Base-by-base conservation (phyloP, 2,329 filamentous ascomycete species). In the Fusarium austroafricanum region DNA sequence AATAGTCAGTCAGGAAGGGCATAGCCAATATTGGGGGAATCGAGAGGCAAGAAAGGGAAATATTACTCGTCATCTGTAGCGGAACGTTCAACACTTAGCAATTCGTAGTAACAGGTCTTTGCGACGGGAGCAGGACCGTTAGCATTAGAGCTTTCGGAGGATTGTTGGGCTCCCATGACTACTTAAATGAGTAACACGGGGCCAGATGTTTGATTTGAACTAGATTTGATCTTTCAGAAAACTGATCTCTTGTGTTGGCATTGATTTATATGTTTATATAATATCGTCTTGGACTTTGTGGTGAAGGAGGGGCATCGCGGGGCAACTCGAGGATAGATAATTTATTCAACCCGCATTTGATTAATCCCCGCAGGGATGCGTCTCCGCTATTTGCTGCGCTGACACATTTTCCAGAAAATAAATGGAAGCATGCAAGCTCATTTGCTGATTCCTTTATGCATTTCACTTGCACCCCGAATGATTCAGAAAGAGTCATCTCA, bases 41-140 rank as follows among this genome's bases (percentile, higher is more conserved):
- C 7, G 11, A 7, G 23, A 37, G 29, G 35, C 38, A 26, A 37
- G 20, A 23, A 18, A 28, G 14, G 29, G 29, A 31, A 31, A 12
- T 14, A 3, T 40, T 79, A 94, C 90, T 97, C 94, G 56, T 96
- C 92, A 43, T 94, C 91, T 8, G 89, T 89, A 33, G 93, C 94
- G 64, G 86, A 84, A 61, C 88, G 85, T 65, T 92, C 87, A 17
- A 97, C 83, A 8, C 86, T 89, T 7, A 98, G 86, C 35, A 97
- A 84, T 72, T 96, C 91, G 80, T 98, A 98, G 79, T 95, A 95
- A 77, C 91, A 93, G 35, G 87, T 91, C 80, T 92, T 94, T 49
- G 79, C 91, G 49, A 76, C 64, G 17, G 70, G 61, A 52, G 76
- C 68, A 35, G 71, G 72, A 50, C 71, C 72, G 10, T 82, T 80